Evolutionary conservation across 257 asterid genomes (phyloP).

Genomic region (Schizonepeta tenuifolia): DNA sequence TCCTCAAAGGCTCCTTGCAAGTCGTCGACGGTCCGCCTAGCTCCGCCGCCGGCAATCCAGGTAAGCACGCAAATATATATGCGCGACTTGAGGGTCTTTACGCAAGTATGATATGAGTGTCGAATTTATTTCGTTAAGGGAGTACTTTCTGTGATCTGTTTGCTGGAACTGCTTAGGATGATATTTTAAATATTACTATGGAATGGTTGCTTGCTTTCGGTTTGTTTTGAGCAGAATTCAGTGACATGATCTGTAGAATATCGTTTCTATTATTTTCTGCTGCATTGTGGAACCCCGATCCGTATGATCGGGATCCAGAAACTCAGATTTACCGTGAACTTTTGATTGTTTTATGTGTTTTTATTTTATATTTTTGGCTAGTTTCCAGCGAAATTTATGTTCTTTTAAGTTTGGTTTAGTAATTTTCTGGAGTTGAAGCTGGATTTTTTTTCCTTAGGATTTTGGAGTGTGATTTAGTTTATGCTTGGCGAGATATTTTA

Average conservation of each 20-base stretch:
- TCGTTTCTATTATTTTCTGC: slow-evolving; percentile 15
- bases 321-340: background rate
- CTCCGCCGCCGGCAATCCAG: slow-evolving; percentile 99
- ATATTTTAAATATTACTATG: background rate
- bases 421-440: background rate
- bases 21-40: slow-evolving; percentile 86
- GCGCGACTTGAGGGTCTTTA: background rate
- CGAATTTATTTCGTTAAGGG: slow-evolving; percentile 5
- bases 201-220: slow-evolving; percentile 12
- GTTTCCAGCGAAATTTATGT: background rate
- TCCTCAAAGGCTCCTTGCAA: slow-evolving; percentile 65
- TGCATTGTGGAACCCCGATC: slow-evolving; percentile 29
- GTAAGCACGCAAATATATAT: slow-evolving; percentile 34
- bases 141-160: slow-evolving; percentile 33
- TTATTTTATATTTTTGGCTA: slow-evolving; percentile 5
- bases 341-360: background rate
- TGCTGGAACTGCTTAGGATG: slow-evolving; percentile 21
- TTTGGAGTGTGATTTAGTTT: background rate
- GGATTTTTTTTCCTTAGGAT: background rate
- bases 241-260: slow-evolving; percentile 6
- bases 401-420: slow-evolving; percentile 1
- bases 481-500: background rate
- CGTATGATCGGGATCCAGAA: slow-evolving; percentile 19
- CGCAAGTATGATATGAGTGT: slow-evolving; percentile 6
- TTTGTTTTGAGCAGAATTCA: slow-evolving; percentile 18